Evolutionary conservation across 805 yeast species (phyloP).

Genomic region (fission yeast (Schizosaccharomyces pombe)): DNA sequence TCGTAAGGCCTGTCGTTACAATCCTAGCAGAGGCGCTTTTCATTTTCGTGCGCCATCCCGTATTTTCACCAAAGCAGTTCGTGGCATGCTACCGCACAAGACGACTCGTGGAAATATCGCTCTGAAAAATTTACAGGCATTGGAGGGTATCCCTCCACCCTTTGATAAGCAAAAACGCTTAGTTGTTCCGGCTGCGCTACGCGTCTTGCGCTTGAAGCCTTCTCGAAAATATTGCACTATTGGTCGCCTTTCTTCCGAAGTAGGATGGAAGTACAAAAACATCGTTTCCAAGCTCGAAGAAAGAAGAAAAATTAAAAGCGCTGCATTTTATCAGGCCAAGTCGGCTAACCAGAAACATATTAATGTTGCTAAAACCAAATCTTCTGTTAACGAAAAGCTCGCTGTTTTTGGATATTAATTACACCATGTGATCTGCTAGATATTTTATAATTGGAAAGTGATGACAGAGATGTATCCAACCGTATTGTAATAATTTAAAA

Average conservation of each 20-base stretch:
- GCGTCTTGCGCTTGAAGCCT: constrained; percentile 96
- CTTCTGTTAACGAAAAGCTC: constrained; percentile 77
- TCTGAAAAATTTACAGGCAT: constrained; percentile 94
- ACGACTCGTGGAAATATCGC: constrained; percentile 99
- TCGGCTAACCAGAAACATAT: constrained; percentile 83
- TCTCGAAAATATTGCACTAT: constrained; percentile 99
- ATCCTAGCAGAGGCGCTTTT: constrained; percentile 98
- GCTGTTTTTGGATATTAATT: constrained; percentile 87
- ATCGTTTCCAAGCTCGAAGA: constrained; percentile 94
- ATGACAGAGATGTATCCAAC: no score
- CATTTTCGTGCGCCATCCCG: constrained; percentile 99
- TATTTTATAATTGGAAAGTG: no score
- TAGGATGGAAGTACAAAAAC: constrained; percentile 99
- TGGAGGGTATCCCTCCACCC: constrained; percentile 99
- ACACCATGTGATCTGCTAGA: no score
- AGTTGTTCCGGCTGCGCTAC: constrained; percentile 97
- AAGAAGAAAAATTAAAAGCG: constrained; percentile 96
- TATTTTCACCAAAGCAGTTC: constrained; percentile 96
- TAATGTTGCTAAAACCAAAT: constrained; percentile 49
- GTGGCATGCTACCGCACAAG: constrained; percentile 99
- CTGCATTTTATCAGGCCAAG: constrained; percentile 98
- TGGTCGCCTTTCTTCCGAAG: constrained; percentile 85
- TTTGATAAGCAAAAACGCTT: constrained; percentile 99
- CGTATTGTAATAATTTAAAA: no score
- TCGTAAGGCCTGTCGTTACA: constrained; percentile 96